Conservation (phyloP, 257 asterid genomes). For the Primulina huaijiensis region DNA sequence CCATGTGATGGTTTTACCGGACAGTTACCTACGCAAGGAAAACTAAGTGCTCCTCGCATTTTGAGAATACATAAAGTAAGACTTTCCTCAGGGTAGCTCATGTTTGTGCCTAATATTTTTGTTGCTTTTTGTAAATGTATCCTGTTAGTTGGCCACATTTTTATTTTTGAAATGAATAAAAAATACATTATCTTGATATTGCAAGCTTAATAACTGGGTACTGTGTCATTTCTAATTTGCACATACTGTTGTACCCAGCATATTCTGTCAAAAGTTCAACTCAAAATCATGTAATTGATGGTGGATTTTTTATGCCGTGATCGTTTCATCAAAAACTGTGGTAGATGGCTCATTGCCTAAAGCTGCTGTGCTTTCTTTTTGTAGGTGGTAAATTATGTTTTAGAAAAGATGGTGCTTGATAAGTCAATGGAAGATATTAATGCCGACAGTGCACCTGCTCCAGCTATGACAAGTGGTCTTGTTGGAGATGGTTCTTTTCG, state of each 20-base stretch:
- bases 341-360: slow-evolving; percentile 9
- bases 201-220: not conserved
- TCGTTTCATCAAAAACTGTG: slow-evolving; percentile 14
- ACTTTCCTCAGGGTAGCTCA: slow-evolving; percentile 20
- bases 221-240: not conserved
- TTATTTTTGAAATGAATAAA: slow-evolving; percentile 3
- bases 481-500: no score
- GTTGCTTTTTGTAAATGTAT: not conserved
- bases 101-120: slow-evolving; percentile 7
- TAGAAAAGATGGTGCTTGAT: slow-evolving; percentile 91
- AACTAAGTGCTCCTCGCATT: slow-evolving; percentile 99
- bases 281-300: not conserved
- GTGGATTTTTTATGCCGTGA: not conserved
- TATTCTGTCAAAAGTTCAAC: no score
- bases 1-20: slow-evolving; percentile 85
- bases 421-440: slow-evolving; percentile 67
- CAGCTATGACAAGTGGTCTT: no score
- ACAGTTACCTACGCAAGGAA: slow-evolving; percentile 90
- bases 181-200: not conserved
- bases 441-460: slow-evolving; percentile 51
- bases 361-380: slow-evolving; percentile 18
- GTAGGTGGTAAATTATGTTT: slow-evolving; percentile 86
- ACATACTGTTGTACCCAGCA: no score
- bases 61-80: slow-evolving; percentile 96
- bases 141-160: slow-evolving; percentile 6